A percentile compares a stretch with the other conserved stretches of the same genome.
phyloP scores from a whole-genome alignment of 345 rosid species.

The Anastatica hierochuntica region DNA sequence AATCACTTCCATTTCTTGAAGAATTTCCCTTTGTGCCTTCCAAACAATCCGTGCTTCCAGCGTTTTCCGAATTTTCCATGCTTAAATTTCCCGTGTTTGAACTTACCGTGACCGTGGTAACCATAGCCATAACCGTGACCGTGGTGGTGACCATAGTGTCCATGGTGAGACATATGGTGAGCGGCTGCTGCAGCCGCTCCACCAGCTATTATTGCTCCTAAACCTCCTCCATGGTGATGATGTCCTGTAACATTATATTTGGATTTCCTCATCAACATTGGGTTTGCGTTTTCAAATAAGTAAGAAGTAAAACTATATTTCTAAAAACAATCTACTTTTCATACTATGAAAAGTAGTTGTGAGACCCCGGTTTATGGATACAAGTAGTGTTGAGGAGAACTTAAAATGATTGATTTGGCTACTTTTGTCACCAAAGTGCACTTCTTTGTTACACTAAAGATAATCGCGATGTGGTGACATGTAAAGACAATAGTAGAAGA shows the following conservation, averaged over 20 bases:
- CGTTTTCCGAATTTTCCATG: constrained; percentile 63
- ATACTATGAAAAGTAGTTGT: too few relatives aligned
- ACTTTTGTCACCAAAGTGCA: too few relatives aligned
- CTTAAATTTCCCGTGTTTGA: constrained; percentile 68
- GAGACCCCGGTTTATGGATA: too few relatives aligned
- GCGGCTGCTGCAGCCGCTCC: constrained; percentile 68
- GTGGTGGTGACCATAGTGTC: constrained; percentile 34
- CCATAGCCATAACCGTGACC: constrained; percentile 25
- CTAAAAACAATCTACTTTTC: too few relatives aligned
- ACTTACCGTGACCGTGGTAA: constrained; percentile 52
- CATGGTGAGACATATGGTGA: constrained; percentile 51
- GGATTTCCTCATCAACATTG: too few relatives aligned
- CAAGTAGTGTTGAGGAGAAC: too few relatives aligned
- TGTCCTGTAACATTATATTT: constrained; percentile 14
- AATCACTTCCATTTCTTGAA: constrained; percentile 45
- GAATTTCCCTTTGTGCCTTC: constrained; percentile 55
- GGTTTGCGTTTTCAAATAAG: too few relatives aligned
- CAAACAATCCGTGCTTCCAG: constrained; percentile 59
- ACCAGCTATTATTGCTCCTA: constrained; percentile 63
- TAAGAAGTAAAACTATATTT: too few relatives aligned
- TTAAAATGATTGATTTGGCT: too few relatives aligned
- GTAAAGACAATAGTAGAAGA: too few relatives aligned
- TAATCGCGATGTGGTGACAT: too few relatives aligned
- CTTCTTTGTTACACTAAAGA: too few relatives aligned
- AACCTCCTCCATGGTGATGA: constrained; percentile 32